These are phyloP conservation scores for Aspergillus funiculosus DNA, from an alignment of 495 filamentous ascomycete genomes.

Conservation along the genomic window DNA sequence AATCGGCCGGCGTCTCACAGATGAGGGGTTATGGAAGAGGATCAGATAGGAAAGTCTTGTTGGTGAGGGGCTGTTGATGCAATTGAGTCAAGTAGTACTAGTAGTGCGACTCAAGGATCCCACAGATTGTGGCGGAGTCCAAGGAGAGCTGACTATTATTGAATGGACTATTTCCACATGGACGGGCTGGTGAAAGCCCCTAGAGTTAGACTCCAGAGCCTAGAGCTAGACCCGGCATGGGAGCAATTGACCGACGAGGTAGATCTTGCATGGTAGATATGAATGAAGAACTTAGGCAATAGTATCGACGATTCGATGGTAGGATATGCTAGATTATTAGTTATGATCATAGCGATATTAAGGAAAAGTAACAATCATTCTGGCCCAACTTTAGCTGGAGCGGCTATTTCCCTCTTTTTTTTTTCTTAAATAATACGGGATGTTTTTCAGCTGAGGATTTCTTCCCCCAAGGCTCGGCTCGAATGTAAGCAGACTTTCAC, in stretches of 20 bases:
- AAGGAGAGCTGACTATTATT: conserved; percentile 1
- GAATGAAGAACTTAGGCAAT: not conserved
- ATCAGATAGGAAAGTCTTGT: conserved; percentile 8
- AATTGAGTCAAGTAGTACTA: not conserved
- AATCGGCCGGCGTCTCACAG: conserved; percentile 18
- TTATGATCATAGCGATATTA: too few species aligned
- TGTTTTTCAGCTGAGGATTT: not conserved
- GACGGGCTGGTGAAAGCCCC: too few species aligned
- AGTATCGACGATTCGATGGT: not conserved
- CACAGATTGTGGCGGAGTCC: conserved; percentile 3
- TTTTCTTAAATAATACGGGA: not conserved
- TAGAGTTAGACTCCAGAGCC: not conserved
- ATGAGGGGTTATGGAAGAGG: conserved; percentile 15
- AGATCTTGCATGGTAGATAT: not conserved
- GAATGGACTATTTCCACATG: conserved; percentile 1
- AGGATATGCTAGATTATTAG: too few species aligned
- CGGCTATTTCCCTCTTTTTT: not conserved
- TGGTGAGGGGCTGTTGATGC: conserved; percentile 9
- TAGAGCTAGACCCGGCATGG: too few species aligned
- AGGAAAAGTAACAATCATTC: too few species aligned
- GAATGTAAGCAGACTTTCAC: not conserved
- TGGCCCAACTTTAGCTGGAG: too few species aligned
- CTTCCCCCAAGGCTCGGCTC: not conserved
- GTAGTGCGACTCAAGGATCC: conserved; percentile 5
- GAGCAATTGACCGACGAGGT: not conserved